A percentile compares a stretch with the other conserved stretches of the same genome.
Evolutionary conservation across 2,329 filamentous ascomycete genomes (phyloP).

Genomic region (Fusarium sp.): DNA sequence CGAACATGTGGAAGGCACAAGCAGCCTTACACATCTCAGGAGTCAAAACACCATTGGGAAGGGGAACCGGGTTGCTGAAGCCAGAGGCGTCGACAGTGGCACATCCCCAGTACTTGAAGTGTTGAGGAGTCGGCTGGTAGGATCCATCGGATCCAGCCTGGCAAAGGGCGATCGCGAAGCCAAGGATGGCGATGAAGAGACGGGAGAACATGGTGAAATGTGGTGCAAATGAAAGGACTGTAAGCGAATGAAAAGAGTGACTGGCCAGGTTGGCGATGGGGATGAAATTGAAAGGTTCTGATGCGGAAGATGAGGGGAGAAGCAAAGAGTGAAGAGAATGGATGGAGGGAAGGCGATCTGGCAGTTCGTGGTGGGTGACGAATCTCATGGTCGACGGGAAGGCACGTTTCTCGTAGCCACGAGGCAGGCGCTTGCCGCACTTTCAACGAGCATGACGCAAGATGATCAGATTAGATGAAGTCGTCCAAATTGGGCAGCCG

Average conservation of each 20-base stretch:
- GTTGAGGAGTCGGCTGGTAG: not conserved
- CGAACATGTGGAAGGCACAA: conserved; percentile 38
- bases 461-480: not conserved
- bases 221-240: not conserved
- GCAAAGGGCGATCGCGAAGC: conserved; percentile 21
- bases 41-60: conserved; percentile 32
- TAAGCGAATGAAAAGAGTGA: not conserved
- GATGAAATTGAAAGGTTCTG: not conserved
- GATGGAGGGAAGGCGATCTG: not conserved
- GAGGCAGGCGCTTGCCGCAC: conserved; percentile 1
- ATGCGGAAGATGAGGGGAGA: not conserved
- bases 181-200: conserved; percentile 40
- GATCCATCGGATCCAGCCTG: conserved; percentile 31
- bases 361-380: not conserved
- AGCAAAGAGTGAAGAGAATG: not conserved
- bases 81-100: conserved; percentile 32
- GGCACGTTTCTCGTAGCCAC: not conserved
- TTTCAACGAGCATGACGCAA: not conserved
- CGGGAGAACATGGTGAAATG: conserved; percentile 38
- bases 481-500: not conserved
- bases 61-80: conserved; percentile 23
- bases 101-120: conserved; percentile 44
- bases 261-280: not conserved
- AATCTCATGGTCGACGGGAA: not conserved
- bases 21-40: conserved; percentile 35